Evolutionary conservation across 176 grass and related monocot species (phyloP).

Genomic region (Oryza longistaminata): DNA sequence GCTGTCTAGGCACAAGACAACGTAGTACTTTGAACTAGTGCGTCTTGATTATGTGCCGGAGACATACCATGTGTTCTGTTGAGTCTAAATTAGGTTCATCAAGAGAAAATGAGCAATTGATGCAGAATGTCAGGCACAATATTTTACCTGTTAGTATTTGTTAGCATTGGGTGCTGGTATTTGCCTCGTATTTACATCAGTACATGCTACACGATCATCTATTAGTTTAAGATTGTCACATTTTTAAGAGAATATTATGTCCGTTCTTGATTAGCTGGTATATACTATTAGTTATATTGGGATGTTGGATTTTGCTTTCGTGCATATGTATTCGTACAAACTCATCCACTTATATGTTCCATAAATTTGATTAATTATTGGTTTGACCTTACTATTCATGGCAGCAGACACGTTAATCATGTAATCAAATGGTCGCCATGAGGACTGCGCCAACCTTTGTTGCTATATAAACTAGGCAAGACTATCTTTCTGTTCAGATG

Average conservation of each 20-base stretch:
- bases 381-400: conserved; percentile 22
- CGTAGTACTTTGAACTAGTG: background rate
- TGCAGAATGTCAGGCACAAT: background rate
- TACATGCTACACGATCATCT: background rate
- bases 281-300: background rate
- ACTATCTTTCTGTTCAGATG: background rate
- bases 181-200: background rate
- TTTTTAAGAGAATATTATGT: background rate
- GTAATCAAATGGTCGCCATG: background rate
- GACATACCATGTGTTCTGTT: background rate
- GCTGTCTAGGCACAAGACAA: background rate
- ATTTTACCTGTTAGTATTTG: background rate
- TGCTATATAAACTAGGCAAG: background rate
- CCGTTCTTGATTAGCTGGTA: background rate
- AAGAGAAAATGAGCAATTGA: background rate
- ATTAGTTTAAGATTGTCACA: background rate
- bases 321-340: background rate
- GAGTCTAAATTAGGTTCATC: background rate
- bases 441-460: background rate
- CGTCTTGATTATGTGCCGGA: conserved; percentile 7
- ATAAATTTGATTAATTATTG: background rate
- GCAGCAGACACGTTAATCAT: background rate
- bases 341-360: background rate
- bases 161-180: background rate
- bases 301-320: background rate